Base-by-base conservation (phyloP, 2,329 filamentous ascomycete genomes). In the Alternaria alternata region DNA sequence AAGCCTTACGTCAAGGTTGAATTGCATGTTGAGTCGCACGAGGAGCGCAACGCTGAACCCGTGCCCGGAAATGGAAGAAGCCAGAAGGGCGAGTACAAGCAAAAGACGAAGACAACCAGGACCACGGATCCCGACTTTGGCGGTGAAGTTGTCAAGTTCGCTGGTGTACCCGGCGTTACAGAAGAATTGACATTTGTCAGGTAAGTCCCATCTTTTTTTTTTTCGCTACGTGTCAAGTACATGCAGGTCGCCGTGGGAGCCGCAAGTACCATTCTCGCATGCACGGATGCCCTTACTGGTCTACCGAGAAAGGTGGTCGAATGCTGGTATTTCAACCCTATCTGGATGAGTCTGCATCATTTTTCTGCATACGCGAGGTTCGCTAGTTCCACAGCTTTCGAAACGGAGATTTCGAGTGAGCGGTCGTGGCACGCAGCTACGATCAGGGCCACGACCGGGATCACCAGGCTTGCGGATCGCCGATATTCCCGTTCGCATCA, bases 1-100 rank as follows among this genome's bases (percentile, higher is more conserved):
- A 87, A 88, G 39, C 92, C 92, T 2, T 87, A 91, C 60, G 86
- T 97, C 69, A 93, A 90, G 74, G 90, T 89, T 64, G 91, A 95
- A 75, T 79, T 97, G 56, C 92, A 96, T 76, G 87, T 94, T 16
- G 93, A 95, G 73, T 91, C 83, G 57, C 81, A 80, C n/a, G 82
- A 83, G 54, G 83, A 86, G 63, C 79, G 79, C 5, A 76, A 77
- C 8, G 75, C 78, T 2, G 78, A 78, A 48, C 72, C 73, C 6
- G 73, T 82, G 18, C 79, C 76, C 36, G 84, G 83, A 47, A 81
- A 81, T 22, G 80, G 82, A 6, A 81, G 83, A 63, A 81, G 83
- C 58, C 86, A 87, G 66, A 84, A 85, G 61, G 81, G 82, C 49
- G 84, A 82, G 51, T 80, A 73, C 66, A 84, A 84, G 64, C 78